Base-by-base conservation (phyloP, 176 grass and related monocot species). In the Rhynchospora tenuis region DNA sequence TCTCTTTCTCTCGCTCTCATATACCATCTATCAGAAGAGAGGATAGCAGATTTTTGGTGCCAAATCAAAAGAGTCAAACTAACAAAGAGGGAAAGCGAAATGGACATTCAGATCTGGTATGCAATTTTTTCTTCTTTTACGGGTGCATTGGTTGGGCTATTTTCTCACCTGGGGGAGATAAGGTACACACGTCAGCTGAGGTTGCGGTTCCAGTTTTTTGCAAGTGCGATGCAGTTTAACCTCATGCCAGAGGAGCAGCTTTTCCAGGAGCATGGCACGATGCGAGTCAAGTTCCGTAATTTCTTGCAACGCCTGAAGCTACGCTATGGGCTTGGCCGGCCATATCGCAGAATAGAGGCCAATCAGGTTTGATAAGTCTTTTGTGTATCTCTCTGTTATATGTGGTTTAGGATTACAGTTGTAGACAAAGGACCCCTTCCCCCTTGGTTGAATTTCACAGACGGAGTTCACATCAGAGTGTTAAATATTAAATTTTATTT, bases 91-190 rank as follows among this genome's bases (percentile, higher is more conserved):
- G n/a, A n/a, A n/a, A n/a, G n/a, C n/a, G n/a, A n/a, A n/a, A 97
- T 97, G 94, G 94, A 97, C 83, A 94, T 92, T 79, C 94, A 97
- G 86, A 97, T 97, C 48, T 97, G 94, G 94, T 97, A 97, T 31
- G 90, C 94, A 10, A 90, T 97, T 22, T 94, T 97, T 73, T 97
- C 94, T 52, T 89, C 94, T 52, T 48, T 94, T 82, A 78, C 90
- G 4, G 94, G 94, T 23, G 94, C 88, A 26, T 89, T 92, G 80
- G 94, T 97, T 42, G 94, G 94, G 56, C 64, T 97, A 45, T 97
- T 97, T 84, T 89, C 90, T 17, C 92, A 97, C 78, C 74, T 94
- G 69, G 94, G 94, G 19, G 94, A 97, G 87, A 97, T 97, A 68
- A 86, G 94, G 61, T 87, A 97, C 84, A 91, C 93, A 14, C 89